Conservation (phyloP, 768 basidiomycete genomes). For the Pisolithus albus region DNA sequence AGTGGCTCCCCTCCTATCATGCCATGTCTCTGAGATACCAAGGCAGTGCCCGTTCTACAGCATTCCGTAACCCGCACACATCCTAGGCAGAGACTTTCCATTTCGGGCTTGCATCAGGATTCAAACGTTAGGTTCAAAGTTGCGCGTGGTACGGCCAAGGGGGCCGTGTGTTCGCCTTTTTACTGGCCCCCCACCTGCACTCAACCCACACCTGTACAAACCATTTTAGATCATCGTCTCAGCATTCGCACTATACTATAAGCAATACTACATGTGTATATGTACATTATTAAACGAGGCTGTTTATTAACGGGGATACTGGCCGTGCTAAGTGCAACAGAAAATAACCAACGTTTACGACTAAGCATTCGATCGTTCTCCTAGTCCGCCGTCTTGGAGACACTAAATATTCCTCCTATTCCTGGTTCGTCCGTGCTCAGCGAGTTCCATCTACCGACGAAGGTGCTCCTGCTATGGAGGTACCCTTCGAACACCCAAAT, state of each 20-base stretch:
- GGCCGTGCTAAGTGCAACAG: no score
- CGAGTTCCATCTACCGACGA: constrained; percentile 52
- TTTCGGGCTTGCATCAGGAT: background rate
- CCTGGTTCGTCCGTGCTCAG: constrained; percentile 28
- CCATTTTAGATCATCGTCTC: background rate
- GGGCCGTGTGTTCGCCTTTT: background rate
- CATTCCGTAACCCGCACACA: background rate
- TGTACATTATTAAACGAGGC: background rate
- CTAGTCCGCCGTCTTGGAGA: constrained; percentile 35
- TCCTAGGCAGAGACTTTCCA: background rate
- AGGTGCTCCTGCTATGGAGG: constrained; percentile 38
- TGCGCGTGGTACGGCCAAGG: background rate
- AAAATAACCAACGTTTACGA: background rate
- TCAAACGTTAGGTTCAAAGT: constrained; percentile 16
- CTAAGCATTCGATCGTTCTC: constrained; percentile 6
- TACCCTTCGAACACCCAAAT: constrained; percentile 56
- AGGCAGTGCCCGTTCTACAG: background rate
- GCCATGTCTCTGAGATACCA: background rate
- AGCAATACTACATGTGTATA: background rate
- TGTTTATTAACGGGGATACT: no score
- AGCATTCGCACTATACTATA: background rate
- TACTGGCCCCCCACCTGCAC: background rate
- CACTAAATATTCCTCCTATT: constrained; percentile 53
- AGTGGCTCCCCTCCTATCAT: no score
- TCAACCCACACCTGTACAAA: background rate